Conservation (phyloP, 1,139 yeast genomes). For the Scheffersomyces lignicola region DNA sequence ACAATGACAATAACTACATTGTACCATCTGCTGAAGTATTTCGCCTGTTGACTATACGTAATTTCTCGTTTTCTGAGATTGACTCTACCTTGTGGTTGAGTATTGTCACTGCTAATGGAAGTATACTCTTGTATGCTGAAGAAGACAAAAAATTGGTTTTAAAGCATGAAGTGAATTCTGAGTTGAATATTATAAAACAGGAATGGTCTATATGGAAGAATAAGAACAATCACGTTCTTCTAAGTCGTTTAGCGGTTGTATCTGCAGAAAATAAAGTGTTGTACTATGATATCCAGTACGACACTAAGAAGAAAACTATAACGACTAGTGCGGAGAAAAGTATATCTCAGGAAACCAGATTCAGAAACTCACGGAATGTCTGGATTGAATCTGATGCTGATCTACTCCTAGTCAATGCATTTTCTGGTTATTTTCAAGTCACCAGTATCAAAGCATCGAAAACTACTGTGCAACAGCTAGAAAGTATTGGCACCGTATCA, state of each 20-base stretch:
- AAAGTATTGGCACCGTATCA: not conserved
- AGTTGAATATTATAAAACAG: constrained; percentile 17
- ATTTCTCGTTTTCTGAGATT: constrained; percentile 27
- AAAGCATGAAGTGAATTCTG: constrained; percentile 5
- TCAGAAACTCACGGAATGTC: constrained; percentile 8
- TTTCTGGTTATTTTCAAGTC: constrained; percentile 8
- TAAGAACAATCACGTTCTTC: constrained; percentile 3
- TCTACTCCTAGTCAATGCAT: constrained; percentile 7
- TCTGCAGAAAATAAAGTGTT: constrained; percentile 20
- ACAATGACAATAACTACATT: constrained; percentile 16
- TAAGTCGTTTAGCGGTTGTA: constrained; percentile 15
- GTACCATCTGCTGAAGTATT: constrained; percentile 17
- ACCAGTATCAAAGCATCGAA: not conserved
- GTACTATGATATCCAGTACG: constrained; percentile 9
- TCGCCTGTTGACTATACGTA: constrained; percentile 25
- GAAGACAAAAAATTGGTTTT: constrained; percentile 11
- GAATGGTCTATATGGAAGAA: constrained; percentile 24
- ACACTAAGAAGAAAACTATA: not conserved
- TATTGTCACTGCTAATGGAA: constrained; percentile 13
- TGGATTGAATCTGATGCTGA: constrained; percentile 3
- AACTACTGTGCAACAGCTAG: not conserved
- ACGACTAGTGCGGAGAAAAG: not conserved
- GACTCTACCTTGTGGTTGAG: constrained; percentile 9
- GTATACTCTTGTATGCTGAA: constrained; percentile 21
- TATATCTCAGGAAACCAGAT: constrained; percentile 6